A percentile compares a stretch with the other conserved stretches of the same genome.
phyloP scores from a whole-genome alignment of 768 basidiomycete species.

The Serpula lacrymans region DNA sequence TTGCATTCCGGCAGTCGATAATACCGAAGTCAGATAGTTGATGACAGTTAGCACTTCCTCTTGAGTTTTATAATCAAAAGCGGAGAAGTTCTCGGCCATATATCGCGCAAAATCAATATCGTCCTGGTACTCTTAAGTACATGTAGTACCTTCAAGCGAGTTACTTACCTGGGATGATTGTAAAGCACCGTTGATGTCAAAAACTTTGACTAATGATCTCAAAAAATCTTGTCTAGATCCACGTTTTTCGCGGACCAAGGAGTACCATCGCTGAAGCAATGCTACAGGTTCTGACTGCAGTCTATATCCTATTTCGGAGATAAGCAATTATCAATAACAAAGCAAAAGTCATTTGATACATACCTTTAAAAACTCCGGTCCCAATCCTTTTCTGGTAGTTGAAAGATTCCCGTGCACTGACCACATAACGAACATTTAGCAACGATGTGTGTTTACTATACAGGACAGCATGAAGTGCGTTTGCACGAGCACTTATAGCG shows the following conservation, averaged over 20 bases:
- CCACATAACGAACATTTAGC: slow-evolving; percentile 78
- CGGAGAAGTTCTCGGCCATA: slow-evolving; percentile 91
- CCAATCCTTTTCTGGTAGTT: slow-evolving; percentile 71
- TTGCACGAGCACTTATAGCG: slow-evolving; percentile 69
- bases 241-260: slow-evolving; percentile 90
- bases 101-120: slow-evolving; percentile 87
- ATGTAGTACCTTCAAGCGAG: neutral
- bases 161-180: slow-evolving; percentile 53
- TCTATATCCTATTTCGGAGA: slow-evolving; percentile 52
- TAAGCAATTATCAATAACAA: neutral
- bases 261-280: slow-evolving; percentile 86
- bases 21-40: slow-evolving; percentile 67
- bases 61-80: slow-evolving; percentile 92
- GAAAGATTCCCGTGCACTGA: slow-evolving; percentile 79
- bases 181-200: slow-evolving; percentile 65
- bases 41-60: slow-evolving; percentile 90
- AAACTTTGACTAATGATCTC: slow-evolving; percentile 74
- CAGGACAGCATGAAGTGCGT: slow-evolving; percentile 72
- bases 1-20: slow-evolving; percentile 80
- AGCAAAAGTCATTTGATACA: slow-evolving; percentile 7
- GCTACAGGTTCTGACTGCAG: slow-evolving; percentile 64
- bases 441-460: slow-evolving; percentile 89
- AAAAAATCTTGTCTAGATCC: slow-evolving; percentile 81
- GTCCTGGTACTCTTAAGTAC: slow-evolving; percentile 43
- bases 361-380: slow-evolving; percentile 52